These are phyloP conservation scores for Collariella sp. DNA, from an alignment of 495 filamentous ascomycete species.

Conservation along the genomic window DNA sequence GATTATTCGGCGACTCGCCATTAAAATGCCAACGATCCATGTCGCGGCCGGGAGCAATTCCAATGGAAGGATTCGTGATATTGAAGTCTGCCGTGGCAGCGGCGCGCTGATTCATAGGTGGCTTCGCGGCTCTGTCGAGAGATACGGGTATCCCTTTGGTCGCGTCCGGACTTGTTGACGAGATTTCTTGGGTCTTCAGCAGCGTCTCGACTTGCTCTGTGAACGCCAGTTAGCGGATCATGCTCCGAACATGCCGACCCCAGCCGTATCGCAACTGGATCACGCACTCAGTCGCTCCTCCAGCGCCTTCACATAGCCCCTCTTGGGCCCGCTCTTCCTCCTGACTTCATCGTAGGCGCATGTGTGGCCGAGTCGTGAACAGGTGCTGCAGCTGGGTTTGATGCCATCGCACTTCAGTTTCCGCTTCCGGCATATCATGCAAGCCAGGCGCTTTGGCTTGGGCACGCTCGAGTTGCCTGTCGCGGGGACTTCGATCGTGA, in stretches of 20 bases:
- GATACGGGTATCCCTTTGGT: slow-evolving; percentile 26
- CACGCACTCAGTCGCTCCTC: slow-evolving; percentile 83
- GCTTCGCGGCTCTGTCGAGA: slow-evolving; percentile 25
- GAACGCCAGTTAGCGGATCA: slow-evolving; percentile 15
- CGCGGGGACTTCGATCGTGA: slow-evolving; percentile 24
- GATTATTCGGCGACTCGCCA: slow-evolving; percentile 40
- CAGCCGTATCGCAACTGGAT: not conserved
- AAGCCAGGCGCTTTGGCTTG: slow-evolving; percentile 91
- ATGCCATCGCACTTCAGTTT: slow-evolving; percentile 76
- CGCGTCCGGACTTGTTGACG: slow-evolving; percentile 26
- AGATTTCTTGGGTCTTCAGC: slow-evolving; percentile 61
- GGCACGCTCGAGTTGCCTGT: slow-evolving; percentile 57
- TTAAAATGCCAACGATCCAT: slow-evolving; percentile 46
- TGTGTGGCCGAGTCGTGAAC: slow-evolving; percentile 75
- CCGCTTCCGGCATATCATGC: slow-evolving; percentile 86
- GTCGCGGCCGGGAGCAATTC: slow-evolving; percentile 36
- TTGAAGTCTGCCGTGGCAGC: slow-evolving; percentile 36
- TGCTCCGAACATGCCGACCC: not conserved
- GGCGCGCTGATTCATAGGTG: slow-evolving; percentile 24
- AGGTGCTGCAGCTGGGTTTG: slow-evolving; percentile 87
- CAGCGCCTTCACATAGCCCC: slow-evolving; percentile 95
- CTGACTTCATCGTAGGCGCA: slow-evolving; percentile 95
- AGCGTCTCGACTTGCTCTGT: slow-evolving; percentile 91
- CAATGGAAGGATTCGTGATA: slow-evolving; percentile 37
- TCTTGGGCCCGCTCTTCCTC: slow-evolving; percentile 95